A percentile compares a stretch with the other conserved stretches of the same genome.
These are phyloP conservation scores for Maudiozyma saulgeensis DNA, from an alignment of 805 yeast species.

Conservation along the genomic window DNA sequence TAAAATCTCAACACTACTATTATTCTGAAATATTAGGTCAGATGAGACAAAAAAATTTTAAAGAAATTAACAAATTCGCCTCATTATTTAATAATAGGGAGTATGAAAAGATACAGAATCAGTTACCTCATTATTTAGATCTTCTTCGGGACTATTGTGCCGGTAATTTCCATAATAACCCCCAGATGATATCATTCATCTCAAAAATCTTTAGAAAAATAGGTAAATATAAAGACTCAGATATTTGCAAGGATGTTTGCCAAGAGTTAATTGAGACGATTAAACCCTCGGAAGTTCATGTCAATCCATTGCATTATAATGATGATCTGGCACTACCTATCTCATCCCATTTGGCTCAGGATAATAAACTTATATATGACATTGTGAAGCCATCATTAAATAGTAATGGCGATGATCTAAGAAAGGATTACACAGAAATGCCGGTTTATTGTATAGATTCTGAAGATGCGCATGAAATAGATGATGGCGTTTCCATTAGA, in stretches of 20 bases:
- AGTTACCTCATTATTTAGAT: conserved; percentile 33
- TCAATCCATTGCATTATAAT: conserved; percentile 5
- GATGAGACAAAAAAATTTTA: conserved; percentile 12
- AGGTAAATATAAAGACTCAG: conserved; percentile 25
- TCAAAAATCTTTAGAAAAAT: conserved; percentile 30
- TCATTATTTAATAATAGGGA: conserved; percentile 12
- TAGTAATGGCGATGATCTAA: background rate
- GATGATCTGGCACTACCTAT: conserved; percentile 36
- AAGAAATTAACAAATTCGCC: conserved; percentile 20
- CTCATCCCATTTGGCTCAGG: conserved; percentile 35
- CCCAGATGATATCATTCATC: conserved; percentile 41
- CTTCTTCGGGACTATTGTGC: conserved; percentile 47
- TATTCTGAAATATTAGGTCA: conserved; percentile 28
- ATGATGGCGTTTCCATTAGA: conserved; percentile 76
- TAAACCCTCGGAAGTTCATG: conserved; percentile 9
- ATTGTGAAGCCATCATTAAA: conserved; percentile 1
- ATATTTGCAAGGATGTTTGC: conserved; percentile 45
- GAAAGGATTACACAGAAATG: conserved; percentile 37
- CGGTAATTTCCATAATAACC: conserved; percentile 39
- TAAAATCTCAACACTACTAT: conserved; percentile 29
- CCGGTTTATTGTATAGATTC: conserved; percentile 79
- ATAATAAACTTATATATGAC: conserved; percentile 32
- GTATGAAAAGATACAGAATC: background rate
- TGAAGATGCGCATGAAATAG: conserved; percentile 76
- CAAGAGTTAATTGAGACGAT: conserved; percentile 38